phyloP scores from a whole-genome alignment of 805 yeast genomes.

The Candida chauliodis region DNA sequence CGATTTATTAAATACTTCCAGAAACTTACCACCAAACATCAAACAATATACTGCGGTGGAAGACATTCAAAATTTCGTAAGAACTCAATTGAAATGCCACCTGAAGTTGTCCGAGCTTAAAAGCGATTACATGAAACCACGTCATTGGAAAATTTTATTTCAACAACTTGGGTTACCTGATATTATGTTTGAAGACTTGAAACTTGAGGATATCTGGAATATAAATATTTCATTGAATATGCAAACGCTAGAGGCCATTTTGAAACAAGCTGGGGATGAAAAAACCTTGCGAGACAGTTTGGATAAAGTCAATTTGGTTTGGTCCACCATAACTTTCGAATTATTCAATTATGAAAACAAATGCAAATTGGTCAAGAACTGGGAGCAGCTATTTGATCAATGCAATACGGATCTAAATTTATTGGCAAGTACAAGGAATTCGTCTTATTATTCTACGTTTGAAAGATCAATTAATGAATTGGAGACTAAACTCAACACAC shows the following conservation, averaged over 20 bases:
- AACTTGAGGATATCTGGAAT: constrained; percentile 61
- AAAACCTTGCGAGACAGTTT: constrained; percentile 58
- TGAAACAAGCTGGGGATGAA: constrained; percentile 72
- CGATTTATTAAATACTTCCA: constrained; percentile 41
- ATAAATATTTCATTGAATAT: constrained; percentile 49
- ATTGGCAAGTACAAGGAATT: constrained; percentile 65
- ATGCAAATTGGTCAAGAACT: constrained; percentile 57
- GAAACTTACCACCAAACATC: constrained; percentile 53
- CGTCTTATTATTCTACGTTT: constrained; percentile 58
- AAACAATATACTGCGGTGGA: constrained; percentile 70
- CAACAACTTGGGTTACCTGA: constrained; percentile 24
- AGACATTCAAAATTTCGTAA: constrained; percentile 46
- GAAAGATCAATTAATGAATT: constrained; percentile 53
- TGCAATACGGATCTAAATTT: constrained; percentile 60
- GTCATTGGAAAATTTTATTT: constrained; percentile 65
- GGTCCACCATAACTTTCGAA: constrained; percentile 55
- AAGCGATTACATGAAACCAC: constrained; percentile 52
- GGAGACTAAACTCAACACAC: constrained; percentile 51
- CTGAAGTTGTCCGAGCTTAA: constrained; percentile 45
- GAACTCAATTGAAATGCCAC: constrained; percentile 34
- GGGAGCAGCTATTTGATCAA: constrained; percentile 60
- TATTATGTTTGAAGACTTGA: constrained; percentile 22
- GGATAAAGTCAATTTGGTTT: constrained; percentile 44
- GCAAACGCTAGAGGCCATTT: constrained; percentile 40
- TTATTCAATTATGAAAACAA: constrained; percentile 50